Conservation (phyloP, 257 asterid genomes). For the Echites panduratus region DNA sequence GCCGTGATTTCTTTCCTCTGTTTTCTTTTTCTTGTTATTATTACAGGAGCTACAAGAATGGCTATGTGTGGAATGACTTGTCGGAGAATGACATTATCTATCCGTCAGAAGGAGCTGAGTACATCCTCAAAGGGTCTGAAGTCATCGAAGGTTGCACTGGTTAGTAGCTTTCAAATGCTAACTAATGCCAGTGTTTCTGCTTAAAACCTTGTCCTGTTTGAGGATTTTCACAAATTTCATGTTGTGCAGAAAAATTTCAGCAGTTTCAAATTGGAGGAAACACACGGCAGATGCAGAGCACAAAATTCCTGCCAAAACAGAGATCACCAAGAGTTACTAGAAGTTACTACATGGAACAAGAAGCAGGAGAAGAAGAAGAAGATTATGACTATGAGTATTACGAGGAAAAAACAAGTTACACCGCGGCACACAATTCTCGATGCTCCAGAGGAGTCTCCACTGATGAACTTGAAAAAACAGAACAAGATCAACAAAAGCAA, state of each 20-base stretch:
- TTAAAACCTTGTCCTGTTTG: neutral
- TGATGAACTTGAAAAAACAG: conserved; percentile 30
- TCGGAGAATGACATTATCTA: conserved; percentile 57
- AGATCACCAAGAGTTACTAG: conserved; percentile 20
- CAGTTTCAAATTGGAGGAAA: conserved; percentile 15
- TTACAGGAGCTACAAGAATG: conserved; percentile 81
- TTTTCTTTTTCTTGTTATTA: neutral
- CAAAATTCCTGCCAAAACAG: conserved; percentile 31
- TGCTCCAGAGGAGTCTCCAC: conserved; percentile 63
- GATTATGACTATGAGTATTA: conserved; percentile 29
- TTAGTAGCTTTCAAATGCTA: conserved; percentile 4
- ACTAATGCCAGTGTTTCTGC: neutral
- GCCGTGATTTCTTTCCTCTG: neutral
- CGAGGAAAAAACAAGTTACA: conserved; percentile 32
- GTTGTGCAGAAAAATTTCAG: conserved; percentile 38
- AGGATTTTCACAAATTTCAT: neutral
- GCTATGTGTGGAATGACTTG: conserved; percentile 89
- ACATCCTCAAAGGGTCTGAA: conserved; percentile 85
- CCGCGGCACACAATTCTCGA: conserved; percentile 23
- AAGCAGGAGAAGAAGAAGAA: conserved; percentile 12
- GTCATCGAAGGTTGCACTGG: conserved; percentile 43
- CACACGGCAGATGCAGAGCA: conserved; percentile 17
- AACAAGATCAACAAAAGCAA: conserved; percentile 1
- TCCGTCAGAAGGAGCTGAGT: conserved; percentile 83
- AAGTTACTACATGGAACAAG: conserved; percentile 1